phyloP scores from a whole-genome alignment of 1,284 basidiomycete species.

The Phylloboletellus chloephorus region DNA sequence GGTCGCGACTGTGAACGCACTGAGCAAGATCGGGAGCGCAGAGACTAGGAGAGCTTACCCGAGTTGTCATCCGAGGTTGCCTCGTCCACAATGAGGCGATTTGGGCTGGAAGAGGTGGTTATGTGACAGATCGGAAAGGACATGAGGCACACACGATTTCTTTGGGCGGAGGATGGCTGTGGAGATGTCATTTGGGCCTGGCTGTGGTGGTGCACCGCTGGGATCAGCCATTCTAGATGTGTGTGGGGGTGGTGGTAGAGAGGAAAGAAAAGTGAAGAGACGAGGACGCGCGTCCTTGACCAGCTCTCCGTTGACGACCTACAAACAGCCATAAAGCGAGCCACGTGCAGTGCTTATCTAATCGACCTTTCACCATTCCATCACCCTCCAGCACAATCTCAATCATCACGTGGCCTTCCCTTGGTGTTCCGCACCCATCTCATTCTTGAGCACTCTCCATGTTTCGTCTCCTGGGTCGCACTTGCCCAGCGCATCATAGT shows the following conservation, averaged over 20 bases:
- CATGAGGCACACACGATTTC: conserved; percentile 75
- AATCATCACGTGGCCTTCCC: conserved; percentile 5
- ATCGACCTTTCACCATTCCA: conserved; percentile 16
- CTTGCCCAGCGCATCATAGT: conserved; percentile 61
- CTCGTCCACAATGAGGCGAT: conserved; percentile 93
- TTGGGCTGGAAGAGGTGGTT: conserved; percentile 82
- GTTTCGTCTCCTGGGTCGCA: conserved; percentile 51
- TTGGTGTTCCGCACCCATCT: conserved; percentile 19
- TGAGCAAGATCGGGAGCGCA: conserved; percentile 2
- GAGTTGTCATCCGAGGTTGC: conserved; percentile 90
- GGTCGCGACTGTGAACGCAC: conserved; percentile 65
- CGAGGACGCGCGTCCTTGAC: conserved; percentile 42
- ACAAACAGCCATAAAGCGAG: conserved; percentile 18
- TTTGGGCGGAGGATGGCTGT: conserved; percentile 92
- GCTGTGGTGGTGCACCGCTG: conserved; percentile 69
- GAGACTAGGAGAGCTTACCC: conserved; percentile 43
- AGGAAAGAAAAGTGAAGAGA: conserved; percentile 14
- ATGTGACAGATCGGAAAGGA: conserved; percentile 12
- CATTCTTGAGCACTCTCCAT: conserved; percentile 25
- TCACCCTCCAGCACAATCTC: conserved; percentile 4
- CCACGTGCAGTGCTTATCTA: conserved; percentile 21
- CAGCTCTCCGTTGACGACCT: not conserved
- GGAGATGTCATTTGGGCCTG: conserved; percentile 78
- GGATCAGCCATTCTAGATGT: conserved; percentile 59
- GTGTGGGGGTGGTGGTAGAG: conserved; percentile 17